Conservation (phyloP, 495 filamentous ascomycete genomes). For the Neurospora sp. region DNA sequence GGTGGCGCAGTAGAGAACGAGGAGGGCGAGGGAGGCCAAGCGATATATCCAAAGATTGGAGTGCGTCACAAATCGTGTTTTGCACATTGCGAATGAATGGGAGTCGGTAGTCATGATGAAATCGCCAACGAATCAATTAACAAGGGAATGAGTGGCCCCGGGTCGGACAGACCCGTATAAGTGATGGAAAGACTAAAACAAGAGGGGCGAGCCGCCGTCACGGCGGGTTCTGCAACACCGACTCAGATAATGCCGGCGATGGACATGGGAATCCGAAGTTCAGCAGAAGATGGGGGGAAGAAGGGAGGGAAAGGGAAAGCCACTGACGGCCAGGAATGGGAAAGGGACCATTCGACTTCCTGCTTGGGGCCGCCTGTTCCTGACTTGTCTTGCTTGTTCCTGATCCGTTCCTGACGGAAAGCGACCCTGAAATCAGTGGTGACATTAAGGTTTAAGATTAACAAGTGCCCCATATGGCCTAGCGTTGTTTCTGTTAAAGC, state of each 20-base stretch:
- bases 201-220: background rate
- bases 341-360: background rate
- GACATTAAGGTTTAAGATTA: background rate
- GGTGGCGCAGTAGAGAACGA: constrained; percentile 14
- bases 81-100: background rate
- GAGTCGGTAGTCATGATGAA: background rate
- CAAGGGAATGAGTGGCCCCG: background rate
- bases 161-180: background rate
- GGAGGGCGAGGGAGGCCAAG: background rate
- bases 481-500: background rate
- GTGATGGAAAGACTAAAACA: background rate
- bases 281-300: background rate
- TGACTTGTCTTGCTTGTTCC: background rate
- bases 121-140: background rate
- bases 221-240: background rate
- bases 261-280: background rate
- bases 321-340: background rate
- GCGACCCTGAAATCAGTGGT: background rate
- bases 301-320: background rate
- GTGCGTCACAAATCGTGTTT: background rate
- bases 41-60: background rate
- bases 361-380: background rate
- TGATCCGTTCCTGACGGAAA: background rate
- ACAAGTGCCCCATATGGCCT: background rate
- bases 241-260: background rate